Conservation (phyloP, 73 alveolate genomes). For the Paramecium tetraurelia region DNA sequence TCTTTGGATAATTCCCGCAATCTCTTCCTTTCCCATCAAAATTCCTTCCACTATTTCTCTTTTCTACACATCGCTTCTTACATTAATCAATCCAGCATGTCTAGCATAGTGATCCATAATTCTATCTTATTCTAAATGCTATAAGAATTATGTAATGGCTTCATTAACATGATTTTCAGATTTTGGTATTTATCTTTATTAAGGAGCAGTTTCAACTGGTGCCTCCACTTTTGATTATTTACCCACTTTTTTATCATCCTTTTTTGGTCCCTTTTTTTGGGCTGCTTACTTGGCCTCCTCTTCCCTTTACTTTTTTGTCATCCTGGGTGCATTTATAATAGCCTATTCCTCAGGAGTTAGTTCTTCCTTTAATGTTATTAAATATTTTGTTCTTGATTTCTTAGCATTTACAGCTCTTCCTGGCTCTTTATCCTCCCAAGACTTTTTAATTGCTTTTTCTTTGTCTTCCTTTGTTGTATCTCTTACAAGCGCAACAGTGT, state of each 20-base stretch:
- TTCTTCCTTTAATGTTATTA: conserved; percentile 73
- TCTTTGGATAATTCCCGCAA: conserved; percentile 47
- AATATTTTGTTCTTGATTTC: conserved; percentile 81
- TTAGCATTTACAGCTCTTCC: conserved; percentile 98
- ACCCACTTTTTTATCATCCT: conserved; percentile 56
- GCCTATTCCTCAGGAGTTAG: conserved; percentile 62
- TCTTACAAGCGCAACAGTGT: conserved; percentile 89
- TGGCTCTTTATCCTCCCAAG: conserved; percentile 97
- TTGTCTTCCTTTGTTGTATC: conserved; percentile 96
- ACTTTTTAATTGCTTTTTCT: conserved; percentile 88
- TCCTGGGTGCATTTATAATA: conserved; percentile 56
- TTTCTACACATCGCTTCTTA: conserved; percentile 53
- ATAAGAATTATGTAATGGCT: conserved; percentile 36
- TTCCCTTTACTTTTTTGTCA: conserved; percentile 60
- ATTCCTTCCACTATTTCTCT: conserved; percentile 57
- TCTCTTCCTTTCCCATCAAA: conserved; percentile 60
- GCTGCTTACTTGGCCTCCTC: conserved; percentile 44
- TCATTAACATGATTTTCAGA: conserved; percentile 47
- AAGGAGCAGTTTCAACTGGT: neutral
- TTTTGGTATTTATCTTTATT: conserved; percentile 28
- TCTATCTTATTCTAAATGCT: conserved; percentile 59
- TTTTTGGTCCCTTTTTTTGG: conserved; percentile 50
- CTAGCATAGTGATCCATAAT: conserved; percentile 54
- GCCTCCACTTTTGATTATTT: conserved; percentile 55
- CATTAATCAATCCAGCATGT: conserved; percentile 62